These are phyloP conservation scores for Aspergillus oerlinghausenensis DNA, from an alignment of 2,329 filamentous ascomycete species.

Conservation along the genomic window DNA sequence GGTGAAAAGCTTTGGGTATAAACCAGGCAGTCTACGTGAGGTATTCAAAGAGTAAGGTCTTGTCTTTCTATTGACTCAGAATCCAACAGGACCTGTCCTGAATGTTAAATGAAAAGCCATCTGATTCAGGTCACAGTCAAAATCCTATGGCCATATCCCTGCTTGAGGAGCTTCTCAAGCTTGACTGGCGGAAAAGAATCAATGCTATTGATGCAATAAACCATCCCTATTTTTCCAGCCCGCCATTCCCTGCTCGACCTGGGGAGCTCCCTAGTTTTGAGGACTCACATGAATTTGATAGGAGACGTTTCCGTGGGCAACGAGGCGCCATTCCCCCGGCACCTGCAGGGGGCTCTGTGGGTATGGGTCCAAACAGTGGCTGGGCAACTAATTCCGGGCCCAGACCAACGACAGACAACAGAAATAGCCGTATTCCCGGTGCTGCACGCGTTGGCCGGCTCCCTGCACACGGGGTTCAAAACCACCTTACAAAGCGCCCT, in stretches of 20 bases:
- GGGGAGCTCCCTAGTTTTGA: constrained; percentile 88
- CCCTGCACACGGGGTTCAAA: constrained; percentile 21
- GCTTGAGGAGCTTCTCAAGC: constrained; percentile 73
- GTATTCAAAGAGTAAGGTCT: constrained; percentile 66
- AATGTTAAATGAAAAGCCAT: neutral
- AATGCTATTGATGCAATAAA: constrained; percentile 92
- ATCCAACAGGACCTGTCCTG: neutral
- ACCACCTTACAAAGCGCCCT: constrained; percentile 20
- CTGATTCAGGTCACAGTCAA: constrained; percentile 43
- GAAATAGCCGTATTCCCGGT: constrained; percentile 33
- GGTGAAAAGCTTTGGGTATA: constrained; percentile 58
- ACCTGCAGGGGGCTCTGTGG: constrained; percentile 85
- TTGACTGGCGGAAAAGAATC: constrained; percentile 83
- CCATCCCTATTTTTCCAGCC: constrained; percentile 82
- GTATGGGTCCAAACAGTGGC: constrained; percentile 60
- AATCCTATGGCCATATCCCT: constrained; percentile 71
- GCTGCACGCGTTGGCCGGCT: constrained; percentile 27
- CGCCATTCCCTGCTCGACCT: constrained; percentile 73
- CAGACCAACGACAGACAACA: constrained; percentile 26
- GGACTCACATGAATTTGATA: constrained; percentile 94
- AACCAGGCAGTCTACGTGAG: constrained; percentile 62
- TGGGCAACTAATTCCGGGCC: constrained; percentile 39
- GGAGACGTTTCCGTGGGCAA: constrained; percentile 82
- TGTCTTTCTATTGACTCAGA: neutral
- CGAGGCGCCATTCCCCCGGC: constrained; percentile 81